Conservation (phyloP, 176 grass and related monocot species). For the Aechmea fasciata region DNA sequence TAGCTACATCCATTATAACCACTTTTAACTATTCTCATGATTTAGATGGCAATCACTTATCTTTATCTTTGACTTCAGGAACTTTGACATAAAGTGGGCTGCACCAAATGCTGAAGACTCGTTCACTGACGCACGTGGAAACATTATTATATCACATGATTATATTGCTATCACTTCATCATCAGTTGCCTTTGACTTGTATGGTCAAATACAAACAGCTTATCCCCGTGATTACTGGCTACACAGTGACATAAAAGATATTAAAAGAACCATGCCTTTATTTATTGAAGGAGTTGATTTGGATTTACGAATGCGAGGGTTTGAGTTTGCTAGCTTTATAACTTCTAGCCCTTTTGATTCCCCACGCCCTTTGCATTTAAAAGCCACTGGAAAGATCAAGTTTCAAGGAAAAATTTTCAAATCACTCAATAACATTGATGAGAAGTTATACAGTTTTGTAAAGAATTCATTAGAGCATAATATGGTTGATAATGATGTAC, state of each 20-base stretch:
- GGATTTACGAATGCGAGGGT: conserved; percentile 87
- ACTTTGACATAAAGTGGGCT: conserved; percentile 99
- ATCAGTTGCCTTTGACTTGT: conserved; percentile 89
- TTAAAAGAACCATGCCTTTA: conserved; percentile 53
- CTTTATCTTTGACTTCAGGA: conserved; percentile 38
- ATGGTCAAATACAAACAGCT: conserved; percentile 77
- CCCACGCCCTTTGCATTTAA: conserved; percentile 77
- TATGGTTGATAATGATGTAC: conserved; percentile 23
- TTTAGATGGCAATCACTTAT: background rate
- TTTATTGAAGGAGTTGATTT: conserved; percentile 80
- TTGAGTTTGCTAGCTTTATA: conserved; percentile 90
- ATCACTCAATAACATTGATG: conserved; percentile 37
- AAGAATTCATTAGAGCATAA: conserved; percentile 34
- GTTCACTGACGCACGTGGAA: conserved; percentile 86
- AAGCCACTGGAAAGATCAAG: conserved; percentile 90
- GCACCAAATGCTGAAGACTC: conserved; percentile 95
- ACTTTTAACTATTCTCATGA: conserved; percentile 5
- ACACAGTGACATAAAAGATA: conserved; percentile 39
- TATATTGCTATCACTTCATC: conserved; percentile 77
- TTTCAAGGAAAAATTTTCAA: conserved; percentile 92
- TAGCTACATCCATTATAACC: conserved; percentile 1
- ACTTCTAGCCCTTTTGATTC: conserved; percentile 81
- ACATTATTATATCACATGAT: conserved; percentile 88
- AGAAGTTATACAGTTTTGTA: conserved; percentile 22
- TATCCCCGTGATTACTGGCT: conserved; percentile 59